phyloP scores from a whole-genome alignment of 305 asterid genomes.

The Fraxinus nigra region DNA sequence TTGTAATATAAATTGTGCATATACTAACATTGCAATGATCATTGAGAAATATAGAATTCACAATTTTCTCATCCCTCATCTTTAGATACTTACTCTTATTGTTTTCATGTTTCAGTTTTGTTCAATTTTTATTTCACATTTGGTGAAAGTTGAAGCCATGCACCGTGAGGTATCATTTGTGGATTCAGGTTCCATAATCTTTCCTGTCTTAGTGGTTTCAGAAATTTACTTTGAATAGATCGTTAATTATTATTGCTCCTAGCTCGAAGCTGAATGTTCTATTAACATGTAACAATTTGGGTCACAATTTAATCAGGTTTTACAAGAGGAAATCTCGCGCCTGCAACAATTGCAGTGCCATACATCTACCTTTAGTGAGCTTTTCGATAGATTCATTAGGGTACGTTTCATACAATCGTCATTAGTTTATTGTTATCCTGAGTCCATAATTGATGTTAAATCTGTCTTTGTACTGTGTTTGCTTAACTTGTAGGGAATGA shows the following conservation, averaged over 20 bases:
- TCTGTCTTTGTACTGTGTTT: slow-evolving; percentile 14
- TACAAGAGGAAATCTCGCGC: slow-evolving; percentile 85
- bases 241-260: slow-evolving; percentile 12
- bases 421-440: slow-evolving; percentile 5
- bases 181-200: slow-evolving; percentile 67
- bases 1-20: no score
- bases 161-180: slow-evolving; percentile 90
- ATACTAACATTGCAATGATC: no score
- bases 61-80: no score
- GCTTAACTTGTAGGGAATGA: slow-evolving; percentile 60
- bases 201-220: slow-evolving; percentile 8
- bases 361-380: slow-evolving; percentile 73
- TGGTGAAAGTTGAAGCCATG: slow-evolving; percentile 93
- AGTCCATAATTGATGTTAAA: slow-evolving; percentile 9
- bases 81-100: slow-evolving; percentile 9
- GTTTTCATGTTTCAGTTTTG: slow-evolving; percentile 60
- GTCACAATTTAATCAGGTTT: slow-evolving; percentile 80
- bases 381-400: slow-evolving; percentile 90
- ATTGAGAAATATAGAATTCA: no score
- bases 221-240: slow-evolving; percentile 6
- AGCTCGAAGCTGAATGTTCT: slow-evolving; percentile 18
- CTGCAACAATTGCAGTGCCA: slow-evolving; percentile 85
- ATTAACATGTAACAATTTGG: slow-evolving; percentile 27
- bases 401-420: slow-evolving; percentile 35
- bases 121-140: slow-evolving; percentile 81